Base-by-base conservation (phyloP, 257 asterid genomes). In the Cynanchum wilfordii region DNA sequence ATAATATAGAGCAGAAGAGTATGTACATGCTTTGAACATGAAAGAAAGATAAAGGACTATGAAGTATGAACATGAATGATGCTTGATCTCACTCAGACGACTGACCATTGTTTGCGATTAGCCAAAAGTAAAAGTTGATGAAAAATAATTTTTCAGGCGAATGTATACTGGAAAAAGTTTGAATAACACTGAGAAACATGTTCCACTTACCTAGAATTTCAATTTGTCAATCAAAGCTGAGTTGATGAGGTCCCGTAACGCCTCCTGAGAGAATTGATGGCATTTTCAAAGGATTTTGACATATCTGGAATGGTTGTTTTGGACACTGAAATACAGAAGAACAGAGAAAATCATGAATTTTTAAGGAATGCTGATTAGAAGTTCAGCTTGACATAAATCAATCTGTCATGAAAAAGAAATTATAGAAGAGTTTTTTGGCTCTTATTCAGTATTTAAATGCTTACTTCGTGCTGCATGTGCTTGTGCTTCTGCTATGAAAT, bases 241-340 rank as follows among this genome's bases (percentile, higher is more conserved):
- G 83, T 76, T 45, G 83, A 82, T 77, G 86, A 78, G 78, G 89
- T 86, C 74, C 97, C 95, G 73, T 85, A 86, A 73, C 86, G 88
- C 86, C 83, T 86, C 69, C 84, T 84, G 52, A 94, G 91, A 77
- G 96, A 80, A 80, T 84, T 84, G 72, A 91, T 78, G 71, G 86
- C 76, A 76, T 91, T 88, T 90, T 88, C 96, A 3, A 86, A 72
- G 24, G 88, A 84, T 52, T 86, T 86, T 38, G 87, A 81, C 66
- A 91, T 90, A 84, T 87, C 89, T 0, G 96, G 93, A 70, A 94
- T 72, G 68, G 97, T 71, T 73, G 86, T 82, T 81, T 88, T 89
- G 75, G 79, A 78, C 76, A 91, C 97, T 94, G 93, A 66, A 78
- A 58, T 58, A 73, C 38, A 77, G 64, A 64, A 36, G 40, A 29